phyloP scores from a whole-genome alignment of 345 rosid genomes.

The Kernera saxatilis region DNA sequence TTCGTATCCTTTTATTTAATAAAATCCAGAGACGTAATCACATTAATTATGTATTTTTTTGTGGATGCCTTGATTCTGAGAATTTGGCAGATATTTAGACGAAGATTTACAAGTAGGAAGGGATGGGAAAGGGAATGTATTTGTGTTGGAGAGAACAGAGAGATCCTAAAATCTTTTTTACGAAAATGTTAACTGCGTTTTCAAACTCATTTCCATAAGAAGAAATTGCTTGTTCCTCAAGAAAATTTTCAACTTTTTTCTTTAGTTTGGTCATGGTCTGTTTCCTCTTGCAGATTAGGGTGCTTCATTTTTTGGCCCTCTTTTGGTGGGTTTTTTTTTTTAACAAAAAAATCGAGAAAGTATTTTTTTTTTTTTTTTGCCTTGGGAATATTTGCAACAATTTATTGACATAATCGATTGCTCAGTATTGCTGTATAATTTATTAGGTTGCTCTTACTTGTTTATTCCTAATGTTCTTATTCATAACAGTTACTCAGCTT shows the following conservation, averaged over 20 bases:
- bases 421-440: not conserved
- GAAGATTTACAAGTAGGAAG: conserved; percentile 68
- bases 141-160: conserved; percentile 61
- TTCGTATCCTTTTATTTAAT: conserved; percentile 54
- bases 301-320: not conserved
- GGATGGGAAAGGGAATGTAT: conserved; percentile 74
- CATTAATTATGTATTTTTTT: not conserved
- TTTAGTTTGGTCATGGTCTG: not conserved
- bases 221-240: conserved; percentile 8
- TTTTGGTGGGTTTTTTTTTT: not conserved
- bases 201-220: conserved; percentile 8
- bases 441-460: too few species aligned
- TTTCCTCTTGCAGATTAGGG: not conserved
- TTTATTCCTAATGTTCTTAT: too few species aligned
- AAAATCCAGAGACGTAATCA: not conserved
- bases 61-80: conserved; percentile 33
- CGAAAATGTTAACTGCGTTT: not conserved
- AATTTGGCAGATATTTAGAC: conserved; percentile 60
- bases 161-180: conserved; percentile 15
- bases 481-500: too few species aligned
- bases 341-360: not conserved
- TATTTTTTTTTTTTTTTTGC: not conserved
- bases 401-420: not conserved
- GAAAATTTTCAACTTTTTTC: not conserved
- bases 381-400: not conserved